Evolutionary conservation across 2,329 filamentous ascomycete genomes (phyloP).

Genomic region (Chrysoporthe cubensis): DNA sequence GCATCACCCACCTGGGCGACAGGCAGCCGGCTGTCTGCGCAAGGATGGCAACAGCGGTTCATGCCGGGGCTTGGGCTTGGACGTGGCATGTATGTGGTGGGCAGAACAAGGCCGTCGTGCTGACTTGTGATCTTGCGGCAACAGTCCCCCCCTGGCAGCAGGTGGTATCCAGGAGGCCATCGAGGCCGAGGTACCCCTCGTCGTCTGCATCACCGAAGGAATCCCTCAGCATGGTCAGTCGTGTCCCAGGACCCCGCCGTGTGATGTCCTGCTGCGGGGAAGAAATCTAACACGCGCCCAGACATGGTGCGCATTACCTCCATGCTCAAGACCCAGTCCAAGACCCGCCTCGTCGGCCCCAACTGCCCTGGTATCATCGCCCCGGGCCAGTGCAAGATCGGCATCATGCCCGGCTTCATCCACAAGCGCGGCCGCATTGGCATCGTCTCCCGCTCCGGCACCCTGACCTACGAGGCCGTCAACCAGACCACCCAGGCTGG

Average conservation of each 20-base stretch:
- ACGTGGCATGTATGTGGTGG: background rate
- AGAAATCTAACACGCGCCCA: slow-evolving; percentile 41
- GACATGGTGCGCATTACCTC: slow-evolving; percentile 99
- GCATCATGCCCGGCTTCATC: slow-evolving; percentile 99
- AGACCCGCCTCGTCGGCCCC: slow-evolving; percentile 94
- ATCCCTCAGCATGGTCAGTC: slow-evolving; percentile 90
- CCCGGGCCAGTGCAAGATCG: slow-evolving; percentile 97
- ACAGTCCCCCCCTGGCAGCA: slow-evolving; percentile 85
- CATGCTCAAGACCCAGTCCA: slow-evolving; percentile 96
- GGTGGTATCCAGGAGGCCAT: slow-evolving; percentile 97
- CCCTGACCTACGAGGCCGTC: slow-evolving; percentile 98
- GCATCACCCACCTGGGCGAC: slow-evolving; percentile 53
- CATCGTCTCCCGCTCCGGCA: slow-evolving; percentile 97
- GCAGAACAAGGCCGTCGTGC: background rate
- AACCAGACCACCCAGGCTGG: slow-evolving; percentile 98
- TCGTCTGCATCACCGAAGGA: slow-evolving; percentile 97
- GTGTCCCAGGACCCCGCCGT: slow-evolving; percentile 8
- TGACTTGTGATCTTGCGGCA: slow-evolving; percentile 26
- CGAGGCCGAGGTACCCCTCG: slow-evolving; percentile 86
- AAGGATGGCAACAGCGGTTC: no score
- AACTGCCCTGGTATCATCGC: slow-evolving; percentile 99
- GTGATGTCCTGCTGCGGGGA: background rate
- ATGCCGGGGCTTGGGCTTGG: background rate
- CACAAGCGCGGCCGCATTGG: slow-evolving; percentile 99
- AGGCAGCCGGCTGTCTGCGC: background rate